These are phyloP conservation scores for Choanephora cucurbitarum DNA, from an alignment of 371 early-diverging fungal genomes.

Conservation along the genomic window DNA sequence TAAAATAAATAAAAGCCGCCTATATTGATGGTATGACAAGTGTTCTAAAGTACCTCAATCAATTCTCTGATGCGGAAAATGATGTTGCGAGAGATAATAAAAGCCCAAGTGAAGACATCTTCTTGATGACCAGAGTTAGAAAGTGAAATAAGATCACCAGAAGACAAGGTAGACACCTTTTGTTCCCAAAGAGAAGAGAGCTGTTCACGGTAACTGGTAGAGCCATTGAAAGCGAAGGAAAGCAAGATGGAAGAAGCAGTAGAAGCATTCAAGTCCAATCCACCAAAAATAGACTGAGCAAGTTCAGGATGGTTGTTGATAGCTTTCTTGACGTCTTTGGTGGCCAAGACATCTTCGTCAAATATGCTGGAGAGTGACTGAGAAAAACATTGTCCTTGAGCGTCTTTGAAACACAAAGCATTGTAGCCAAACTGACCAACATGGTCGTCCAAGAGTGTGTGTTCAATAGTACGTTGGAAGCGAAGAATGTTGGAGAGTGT, in stretches of 20 bases:
- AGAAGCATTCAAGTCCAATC: slow-evolving; percentile 25
- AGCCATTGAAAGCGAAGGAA: slow-evolving; percentile 59
- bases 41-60: slow-evolving; percentile 59
- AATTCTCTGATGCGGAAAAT: slow-evolving; percentile 58
- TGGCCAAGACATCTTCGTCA: slow-evolving; percentile 35
- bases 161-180: slow-evolving; percentile 44
- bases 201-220: slow-evolving; percentile 48
- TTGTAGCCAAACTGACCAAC: slow-evolving; percentile 28
- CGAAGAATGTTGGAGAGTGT: slow-evolving; percentile 48
- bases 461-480: slow-evolving; percentile 56
- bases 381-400: slow-evolving; percentile 36
- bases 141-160: slow-evolving; percentile 34
- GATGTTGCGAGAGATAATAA: slow-evolving; percentile 51
- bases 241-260: slow-evolving; percentile 44
- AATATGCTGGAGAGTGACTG: slow-evolving; percentile 44
- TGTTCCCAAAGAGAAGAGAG: slow-evolving; percentile 53
- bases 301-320: slow-evolving; percentile 40
- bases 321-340: slow-evolving; percentile 29
- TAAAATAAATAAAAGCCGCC: slow-evolving; percentile 4
- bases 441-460: slow-evolving; percentile 48
- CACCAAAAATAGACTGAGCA: slow-evolving; percentile 22
- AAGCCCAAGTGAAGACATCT: slow-evolving; percentile 44
- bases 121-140: slow-evolving; percentile 21
- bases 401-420: slow-evolving; percentile 36
- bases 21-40: slow-evolving; percentile 2